phyloP scores from a whole-genome alignment of 257 asterid species.

The Nemophila menziesii region DNA sequence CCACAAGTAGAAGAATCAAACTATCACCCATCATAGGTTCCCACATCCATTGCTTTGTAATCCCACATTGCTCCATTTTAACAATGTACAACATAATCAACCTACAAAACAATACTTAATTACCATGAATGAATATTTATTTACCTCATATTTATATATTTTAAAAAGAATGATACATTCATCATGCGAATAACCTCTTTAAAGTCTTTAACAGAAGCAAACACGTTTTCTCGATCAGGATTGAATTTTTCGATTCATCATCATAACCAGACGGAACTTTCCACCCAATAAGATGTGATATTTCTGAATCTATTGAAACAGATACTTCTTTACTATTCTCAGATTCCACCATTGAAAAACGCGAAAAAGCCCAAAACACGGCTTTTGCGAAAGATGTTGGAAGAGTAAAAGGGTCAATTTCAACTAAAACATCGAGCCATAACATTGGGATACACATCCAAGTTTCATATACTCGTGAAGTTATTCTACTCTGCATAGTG shows the following conservation, averaged over 20 bases:
- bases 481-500: slow-evolving; percentile 50
- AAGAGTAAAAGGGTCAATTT: slow-evolving; percentile 56
- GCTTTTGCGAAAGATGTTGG: slow-evolving; percentile 81
- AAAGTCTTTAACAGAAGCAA: slow-evolving; percentile 70
- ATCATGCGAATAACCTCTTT: slow-evolving; percentile 49
- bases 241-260: slow-evolving; percentile 75
- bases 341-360: slow-evolving; percentile 58
- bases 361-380: slow-evolving; percentile 83
- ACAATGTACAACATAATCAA: slow-evolving; percentile 53
- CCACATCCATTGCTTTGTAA: slow-evolving; percentile 86
- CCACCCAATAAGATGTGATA: slow-evolving; percentile 76
- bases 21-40: slow-evolving; percentile 84
- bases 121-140: slow-evolving; percentile 8
- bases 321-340: slow-evolving; percentile 36
- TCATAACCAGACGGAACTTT: slow-evolving; percentile 82
- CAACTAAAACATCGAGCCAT: slow-evolving; percentile 92
- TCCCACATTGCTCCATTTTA: slow-evolving; percentile 64
- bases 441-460: slow-evolving; percentile 99
- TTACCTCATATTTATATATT: slow-evolving; percentile 4
- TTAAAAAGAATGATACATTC: slow-evolving; percentile 3
- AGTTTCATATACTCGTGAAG: slow-evolving; percentile 47
- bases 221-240: slow-evolving; percentile 60
- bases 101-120: slow-evolving; percentile 39
- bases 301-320: slow-evolving; percentile 62
- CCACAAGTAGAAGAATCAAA: slow-evolving; percentile 82